A percentile compares a stretch with the other conserved stretches of the same genome.
Evolutionary conservation across 2,329 filamentous ascomycete species (phyloP).

Genomic region (Escovopsis sp.): DNA sequence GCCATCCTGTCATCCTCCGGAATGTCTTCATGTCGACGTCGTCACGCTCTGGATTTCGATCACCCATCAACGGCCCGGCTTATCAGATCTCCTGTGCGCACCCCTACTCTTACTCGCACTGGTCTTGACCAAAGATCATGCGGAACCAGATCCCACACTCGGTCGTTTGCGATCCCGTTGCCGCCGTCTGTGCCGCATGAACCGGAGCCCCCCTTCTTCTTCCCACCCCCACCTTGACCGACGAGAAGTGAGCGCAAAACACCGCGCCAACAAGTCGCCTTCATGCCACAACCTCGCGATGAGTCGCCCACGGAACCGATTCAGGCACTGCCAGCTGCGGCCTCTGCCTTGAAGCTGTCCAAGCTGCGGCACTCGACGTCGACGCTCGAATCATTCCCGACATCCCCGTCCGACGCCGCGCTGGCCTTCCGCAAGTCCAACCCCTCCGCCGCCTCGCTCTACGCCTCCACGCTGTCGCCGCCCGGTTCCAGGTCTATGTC

Average conservation of each 20-base stretch:
- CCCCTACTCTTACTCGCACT: background rate
- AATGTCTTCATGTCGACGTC: too few relatives aligned
- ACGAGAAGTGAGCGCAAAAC: slow-evolving; percentile 6
- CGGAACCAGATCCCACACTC: slow-evolving; percentile 11
- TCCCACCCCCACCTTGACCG: slow-evolving; percentile 1
- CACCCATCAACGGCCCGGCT: too few relatives aligned
- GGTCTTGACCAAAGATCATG: slow-evolving; percentile 13
- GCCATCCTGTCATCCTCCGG: too few relatives aligned
- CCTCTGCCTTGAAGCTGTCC: slow-evolving; percentile 41
- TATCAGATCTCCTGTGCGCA: too few relatives aligned
- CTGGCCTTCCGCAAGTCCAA: slow-evolving; percentile 39
- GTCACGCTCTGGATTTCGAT: too few relatives aligned
- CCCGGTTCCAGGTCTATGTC: slow-evolving; percentile 54
- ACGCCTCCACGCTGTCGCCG: slow-evolving; percentile 52
- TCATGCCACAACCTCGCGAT: slow-evolving; percentile 57
- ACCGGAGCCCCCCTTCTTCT: too few relatives aligned
- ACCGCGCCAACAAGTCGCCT: slow-evolving; percentile 20
- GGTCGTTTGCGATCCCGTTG: slow-evolving; percentile 10
- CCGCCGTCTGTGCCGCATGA: slow-evolving; percentile 6
- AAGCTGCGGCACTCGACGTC: slow-evolving; percentile 46
- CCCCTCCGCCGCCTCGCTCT: slow-evolving; percentile 43
- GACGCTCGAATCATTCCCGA: slow-evolving; percentile 28
- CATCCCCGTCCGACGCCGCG: slow-evolving; percentile 36
- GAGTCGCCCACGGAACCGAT: slow-evolving; percentile 49
- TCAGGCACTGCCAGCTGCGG: slow-evolving; percentile 52